Conservation (phyloP, 148 eudicot species). For the Pharnaceum exiguum region DNA sequence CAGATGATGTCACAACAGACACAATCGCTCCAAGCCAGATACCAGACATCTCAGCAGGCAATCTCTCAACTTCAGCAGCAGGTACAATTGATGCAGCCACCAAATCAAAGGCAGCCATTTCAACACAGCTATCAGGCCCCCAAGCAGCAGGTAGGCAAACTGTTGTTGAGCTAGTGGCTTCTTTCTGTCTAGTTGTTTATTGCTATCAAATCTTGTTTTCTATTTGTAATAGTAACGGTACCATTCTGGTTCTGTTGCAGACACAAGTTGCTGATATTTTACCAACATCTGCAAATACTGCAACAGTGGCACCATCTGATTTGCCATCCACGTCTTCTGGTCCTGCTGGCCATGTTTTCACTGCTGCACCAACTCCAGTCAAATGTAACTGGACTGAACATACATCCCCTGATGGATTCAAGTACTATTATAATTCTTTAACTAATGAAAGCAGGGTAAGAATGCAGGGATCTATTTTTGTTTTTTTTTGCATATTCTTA, state of each 20-base stretch:
- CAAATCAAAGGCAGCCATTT: constrained; percentile 41
- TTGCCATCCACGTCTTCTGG: constrained; percentile 36
- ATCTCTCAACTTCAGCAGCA: constrained; percentile 90
- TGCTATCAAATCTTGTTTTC: no score
- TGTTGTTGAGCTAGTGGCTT: not conserved
- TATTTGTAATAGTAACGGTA: no score
- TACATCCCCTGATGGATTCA: constrained; percentile 84
- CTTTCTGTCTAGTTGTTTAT: not conserved
- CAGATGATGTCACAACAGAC: constrained; percentile 93
- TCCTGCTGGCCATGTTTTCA: constrained; percentile 25
- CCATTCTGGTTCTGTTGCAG: constrained; percentile 27
- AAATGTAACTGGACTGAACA: constrained; percentile 95
- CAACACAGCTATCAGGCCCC: constrained; percentile 56
- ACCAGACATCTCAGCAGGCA: constrained; percentile 84
- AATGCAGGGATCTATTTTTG: not conserved
- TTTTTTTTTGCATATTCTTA: not conserved
- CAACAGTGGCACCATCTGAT: constrained; percentile 37
- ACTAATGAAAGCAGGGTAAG: constrained; percentile 94
- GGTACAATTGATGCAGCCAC: constrained; percentile 78
- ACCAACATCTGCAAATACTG: constrained; percentile 36
- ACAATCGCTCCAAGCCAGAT: constrained; percentile 83
- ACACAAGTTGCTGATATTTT: constrained; percentile 51
- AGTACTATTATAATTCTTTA: constrained; percentile 77
- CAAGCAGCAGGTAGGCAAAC: constrained; percentile 53
- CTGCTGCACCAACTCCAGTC: constrained; percentile 32